Evolutionary conservation across 257 asterid species (phyloP), one percentile per base, ranked within the genome.

Genomic region (Misopates orontium): DNA sequence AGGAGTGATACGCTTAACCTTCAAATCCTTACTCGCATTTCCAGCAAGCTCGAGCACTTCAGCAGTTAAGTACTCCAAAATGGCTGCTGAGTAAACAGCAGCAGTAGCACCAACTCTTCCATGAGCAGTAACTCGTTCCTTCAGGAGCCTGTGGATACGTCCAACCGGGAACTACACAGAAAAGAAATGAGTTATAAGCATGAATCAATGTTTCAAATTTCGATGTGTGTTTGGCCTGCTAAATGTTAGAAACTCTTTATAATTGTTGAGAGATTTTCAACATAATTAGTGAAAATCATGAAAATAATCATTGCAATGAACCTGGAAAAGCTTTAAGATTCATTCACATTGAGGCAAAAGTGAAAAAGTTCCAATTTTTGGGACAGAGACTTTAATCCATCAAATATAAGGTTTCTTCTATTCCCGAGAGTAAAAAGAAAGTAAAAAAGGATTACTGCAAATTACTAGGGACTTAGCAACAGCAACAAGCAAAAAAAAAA

Each of bases 101-200:
- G 93, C 90, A 0, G 96, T 87, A 0, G 96, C 96, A 15, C 96
- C 96, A 19, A 87, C 96, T 60, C 96, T 69, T 10, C 96, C 96
- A 41, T 87, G 84, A 49, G 96, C 94, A 0, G 77, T 77, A 48
- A 88, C 78, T 60, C 96, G 80, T 3, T 88, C 48, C 79, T 88
- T 88, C 42, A 88, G 81, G 63, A 85, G 96, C 8, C 96, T 87
- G 66, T 88, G 96, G 73, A 88, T 88, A 56, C 96, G 75, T 1
- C 96, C 96, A 49, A 88, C 96, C 0, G 96, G 94, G 60, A 88
- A 88, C 96, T 88, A 40, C 72, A 79, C 72, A 41, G n/a, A 17
- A 44, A 58, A 17, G 57, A 11, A 20, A 50, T 12, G 36, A 23
- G 31, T 20, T 58, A 45, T 13, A 62, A 1, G 62, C 67, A 66